Evolutionary conservation across 179 eudicot species (phyloP).

Genomic region (Amaranthus tricolor): DNA sequence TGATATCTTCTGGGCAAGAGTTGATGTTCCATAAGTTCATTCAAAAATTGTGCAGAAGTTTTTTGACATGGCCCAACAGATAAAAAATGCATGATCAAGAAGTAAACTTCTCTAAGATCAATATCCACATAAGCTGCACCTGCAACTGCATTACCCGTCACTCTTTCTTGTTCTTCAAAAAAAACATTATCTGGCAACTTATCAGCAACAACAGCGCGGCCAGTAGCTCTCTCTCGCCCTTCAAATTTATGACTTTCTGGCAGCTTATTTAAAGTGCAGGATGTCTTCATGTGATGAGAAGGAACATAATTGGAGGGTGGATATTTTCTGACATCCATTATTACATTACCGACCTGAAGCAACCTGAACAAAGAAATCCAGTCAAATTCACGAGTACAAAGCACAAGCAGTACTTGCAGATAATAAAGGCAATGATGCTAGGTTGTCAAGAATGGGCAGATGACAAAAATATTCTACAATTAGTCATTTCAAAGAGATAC

Average conservation of each 20-base stretch:
- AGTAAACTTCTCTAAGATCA: slow-evolving; percentile 83
- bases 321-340: slow-evolving; percentile 59
- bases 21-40: slow-evolving; percentile 75
- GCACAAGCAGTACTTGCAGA: neutral
- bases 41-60: slow-evolving; percentile 55
- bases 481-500: neutral
- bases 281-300: slow-evolving; percentile 35
- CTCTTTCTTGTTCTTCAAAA: slow-evolving; percentile 43
- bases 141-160: slow-evolving; percentile 36
- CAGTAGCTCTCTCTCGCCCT: slow-evolving; percentile 42
- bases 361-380: slow-evolving; percentile 18
- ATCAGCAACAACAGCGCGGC: slow-evolving; percentile 35
- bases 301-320: slow-evolving; percentile 35
- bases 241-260: slow-evolving; percentile 40
- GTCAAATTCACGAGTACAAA: slow-evolving; percentile 3
- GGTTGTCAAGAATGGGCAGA: neutral
- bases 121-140: slow-evolving; percentile 57
- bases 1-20: slow-evolving; percentile 97
- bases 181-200: slow-evolving; percentile 43
- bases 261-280: slow-evolving; percentile 37
- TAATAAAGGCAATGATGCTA: neutral
- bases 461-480: neutral
- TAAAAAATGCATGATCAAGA: slow-evolving; percentile 81
- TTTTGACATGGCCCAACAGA: slow-evolving; percentile 84
- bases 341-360: slow-evolving; percentile 45